phyloP scores from a whole-genome alignment of 116 monocot genomes.

The Thalassia testudinum region DNA sequence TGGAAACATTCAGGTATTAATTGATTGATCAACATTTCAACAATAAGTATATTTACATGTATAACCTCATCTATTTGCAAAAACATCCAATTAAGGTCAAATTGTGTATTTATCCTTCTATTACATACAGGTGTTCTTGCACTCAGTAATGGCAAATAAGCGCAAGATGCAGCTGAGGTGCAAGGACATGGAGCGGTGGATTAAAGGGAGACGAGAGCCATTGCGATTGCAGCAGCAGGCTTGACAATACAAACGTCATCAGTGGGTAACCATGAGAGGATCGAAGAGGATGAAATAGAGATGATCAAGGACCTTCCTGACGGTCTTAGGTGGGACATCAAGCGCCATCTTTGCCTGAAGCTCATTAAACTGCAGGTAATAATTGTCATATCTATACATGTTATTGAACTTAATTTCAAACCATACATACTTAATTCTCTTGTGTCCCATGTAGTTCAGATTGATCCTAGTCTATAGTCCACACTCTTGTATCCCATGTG shows the following conservation, averaged over 20 bases:
- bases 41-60: no score
- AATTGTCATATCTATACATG: no score
- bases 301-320: slow-evolving; percentile 53
- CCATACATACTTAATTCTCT: no score
- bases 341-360: slow-evolving; percentile 50
- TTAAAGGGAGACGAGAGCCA: slow-evolving; percentile 43
- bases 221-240: slow-evolving; percentile 42
- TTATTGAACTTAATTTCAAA: no score
- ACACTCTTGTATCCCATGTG: no score
- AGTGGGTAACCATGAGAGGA: slow-evolving; percentile 62
- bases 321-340: slow-evolving; percentile 58
- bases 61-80: no score
- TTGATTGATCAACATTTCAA: no score
- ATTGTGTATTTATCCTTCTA: no score
- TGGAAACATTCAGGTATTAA: slow-evolving; percentile 57
- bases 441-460: no score
- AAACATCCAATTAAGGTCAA: no score
- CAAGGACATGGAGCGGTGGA: slow-evolving; percentile 71
- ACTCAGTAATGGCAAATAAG: slow-evolving; percentile 49
- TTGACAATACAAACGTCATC: slow-evolving; percentile 50
- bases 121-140: slow-evolving; percentile 35
- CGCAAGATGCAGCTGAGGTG: slow-evolving; percentile 37
- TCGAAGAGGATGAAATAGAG: slow-evolving; percentile 59
- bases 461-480: no score
- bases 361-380: slow-evolving; percentile 55